phyloP scores from a whole-genome alignment of 192 early-diverging fungal species.

The Coemansia aciculifera region DNA sequence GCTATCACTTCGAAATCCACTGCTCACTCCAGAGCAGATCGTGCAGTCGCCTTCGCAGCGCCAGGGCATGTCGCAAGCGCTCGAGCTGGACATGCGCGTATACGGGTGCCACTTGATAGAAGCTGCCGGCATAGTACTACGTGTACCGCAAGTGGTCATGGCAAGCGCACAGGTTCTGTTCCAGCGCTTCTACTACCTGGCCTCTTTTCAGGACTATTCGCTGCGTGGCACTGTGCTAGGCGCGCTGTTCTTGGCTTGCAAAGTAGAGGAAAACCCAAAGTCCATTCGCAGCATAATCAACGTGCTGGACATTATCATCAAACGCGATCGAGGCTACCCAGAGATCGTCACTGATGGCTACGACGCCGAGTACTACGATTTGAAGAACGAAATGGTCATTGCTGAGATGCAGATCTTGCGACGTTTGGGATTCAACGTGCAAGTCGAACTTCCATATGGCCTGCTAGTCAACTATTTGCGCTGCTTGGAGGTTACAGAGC shows the following conservation, averaged over 20 bases:
- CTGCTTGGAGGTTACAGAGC: conserved; percentile 72
- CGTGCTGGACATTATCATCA: conserved; percentile 73
- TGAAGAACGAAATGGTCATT: conserved; percentile 77
- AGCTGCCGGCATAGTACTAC: conserved; percentile 71
- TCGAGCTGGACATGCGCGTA: conserved; percentile 73
- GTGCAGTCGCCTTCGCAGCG: conserved; percentile 63
- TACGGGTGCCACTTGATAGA: conserved; percentile 84
- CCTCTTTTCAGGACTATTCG: conserved; percentile 70
- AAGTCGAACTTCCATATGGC: conserved; percentile 94
- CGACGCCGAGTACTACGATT: conserved; percentile 65
- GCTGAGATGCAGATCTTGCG: conserved; percentile 89
- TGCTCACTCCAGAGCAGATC: conserved; percentile 73
- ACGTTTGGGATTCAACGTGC: conserved; percentile 90
- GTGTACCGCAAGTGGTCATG: conserved; percentile 89
- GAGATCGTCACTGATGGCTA: conserved; percentile 62
- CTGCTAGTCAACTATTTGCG: conserved; percentile 93
- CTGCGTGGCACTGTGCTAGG: conserved; percentile 71
- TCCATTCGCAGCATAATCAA: conserved; percentile 80
- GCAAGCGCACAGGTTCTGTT: conserved; percentile 95
- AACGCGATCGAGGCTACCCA: conserved; percentile 54
- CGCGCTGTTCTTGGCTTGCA: conserved; percentile 72
- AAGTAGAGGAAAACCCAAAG: conserved; percentile 80
- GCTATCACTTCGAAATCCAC: conserved; percentile 77
- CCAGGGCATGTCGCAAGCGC: conserved; percentile 61
- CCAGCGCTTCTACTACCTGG: conserved; percentile 87